A percentile compares a stretch with the other conserved stretches of the same genome.
Evolutionary conservation across 2,329 filamentous ascomycete species (phyloP).

Genomic region (Lachnellula cervina): DNA sequence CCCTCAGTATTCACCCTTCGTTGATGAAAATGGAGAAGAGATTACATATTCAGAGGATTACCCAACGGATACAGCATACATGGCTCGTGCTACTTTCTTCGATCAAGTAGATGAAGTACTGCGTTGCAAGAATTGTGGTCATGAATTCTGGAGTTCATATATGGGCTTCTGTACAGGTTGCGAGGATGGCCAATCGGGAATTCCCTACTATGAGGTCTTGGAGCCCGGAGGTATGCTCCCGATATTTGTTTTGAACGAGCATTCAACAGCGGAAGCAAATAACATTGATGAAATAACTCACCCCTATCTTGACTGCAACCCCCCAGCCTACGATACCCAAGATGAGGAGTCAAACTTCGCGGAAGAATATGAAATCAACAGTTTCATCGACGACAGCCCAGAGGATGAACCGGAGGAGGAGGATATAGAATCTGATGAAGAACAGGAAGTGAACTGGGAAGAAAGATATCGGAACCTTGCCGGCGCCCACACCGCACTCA

Average conservation of each 20-base stretch:
- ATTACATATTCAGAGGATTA: neutral
- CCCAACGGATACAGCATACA: neutral
- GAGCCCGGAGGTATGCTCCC: constrained; percentile 5
- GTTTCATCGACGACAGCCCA: constrained; percentile 12
- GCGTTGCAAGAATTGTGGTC: constrained; percentile 21
- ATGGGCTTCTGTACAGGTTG: constrained; percentile 20
- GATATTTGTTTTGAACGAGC: neutral
- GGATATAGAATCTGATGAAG: constrained; percentile 9
- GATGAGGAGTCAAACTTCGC: constrained; percentile 13
- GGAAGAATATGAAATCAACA: constrained; percentile 24
- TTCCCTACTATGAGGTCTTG: constrained; percentile 16
- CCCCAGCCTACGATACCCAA: constrained; percentile 28
- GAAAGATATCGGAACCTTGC: constrained; percentile 13
- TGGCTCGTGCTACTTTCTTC: neutral
- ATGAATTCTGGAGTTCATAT: constrained; percentile 21
- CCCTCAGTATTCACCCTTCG: neutral
- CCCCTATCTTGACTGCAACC: constrained; percentile 21
- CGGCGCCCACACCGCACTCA: neutral
- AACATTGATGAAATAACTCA: constrained; percentile 8
- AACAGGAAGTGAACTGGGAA: constrained; percentile 19
- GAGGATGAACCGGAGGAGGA: constrained; percentile 6
- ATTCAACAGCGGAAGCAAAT: neutral
- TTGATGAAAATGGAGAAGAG: neutral
- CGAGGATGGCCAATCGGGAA: neutral
- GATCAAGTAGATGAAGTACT: constrained; percentile 16